Base-by-base conservation (phyloP, 805 yeast species). In the Kurtzmaniella fragi region DNA sequence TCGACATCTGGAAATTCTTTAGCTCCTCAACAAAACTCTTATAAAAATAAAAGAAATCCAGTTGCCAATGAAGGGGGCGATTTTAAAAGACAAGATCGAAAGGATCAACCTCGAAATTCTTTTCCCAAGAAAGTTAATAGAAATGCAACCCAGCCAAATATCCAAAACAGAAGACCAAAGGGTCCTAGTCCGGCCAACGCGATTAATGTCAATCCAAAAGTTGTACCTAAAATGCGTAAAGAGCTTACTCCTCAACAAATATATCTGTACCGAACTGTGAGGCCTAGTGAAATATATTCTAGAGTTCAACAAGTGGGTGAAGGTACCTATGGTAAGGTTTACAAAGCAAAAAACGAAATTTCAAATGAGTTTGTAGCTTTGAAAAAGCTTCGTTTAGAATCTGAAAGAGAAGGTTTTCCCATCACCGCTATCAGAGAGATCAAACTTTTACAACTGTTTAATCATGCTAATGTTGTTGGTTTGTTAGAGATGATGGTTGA, bases 301-400 rank as follows among this genome's bases (percentile, higher is more conserved):
- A 69, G 90, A 39, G 77, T 86, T 1, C 73, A 77, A 31, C 98
- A 93, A 56, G 98, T 93, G 4, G 99, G 99, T n/a, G 98, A 93
- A 62, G 99, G 99, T 8, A 93, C 98, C 0, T 93, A 93, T 59
- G 99, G 99, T 14, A 89, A 87, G 57, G 99, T 93, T 15, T 89
- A 84, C 65, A 88, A 89, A 55, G 96, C 96, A 0, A 70, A 68
- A 35, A 89, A 93, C 56, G 62, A 64, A 12, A 65, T 77, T 4
- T 86, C 96, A 0, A 72, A 77, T 2, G 79, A 76, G 42, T 64
- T 74, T 47, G 93, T 89, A n/a, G 99, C 99, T 1, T 67, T 93
- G 53, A 93, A 93, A 57, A 75, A 82, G 48, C 68, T 93, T 33
- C 64, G 97, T 44, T 71, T 93, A 52, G 97, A 93, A 54, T 64